Evolutionary conservation across 1,284 basidiomycete genomes (phyloP).

Genomic region (Microbotryum saponariae): DNA sequence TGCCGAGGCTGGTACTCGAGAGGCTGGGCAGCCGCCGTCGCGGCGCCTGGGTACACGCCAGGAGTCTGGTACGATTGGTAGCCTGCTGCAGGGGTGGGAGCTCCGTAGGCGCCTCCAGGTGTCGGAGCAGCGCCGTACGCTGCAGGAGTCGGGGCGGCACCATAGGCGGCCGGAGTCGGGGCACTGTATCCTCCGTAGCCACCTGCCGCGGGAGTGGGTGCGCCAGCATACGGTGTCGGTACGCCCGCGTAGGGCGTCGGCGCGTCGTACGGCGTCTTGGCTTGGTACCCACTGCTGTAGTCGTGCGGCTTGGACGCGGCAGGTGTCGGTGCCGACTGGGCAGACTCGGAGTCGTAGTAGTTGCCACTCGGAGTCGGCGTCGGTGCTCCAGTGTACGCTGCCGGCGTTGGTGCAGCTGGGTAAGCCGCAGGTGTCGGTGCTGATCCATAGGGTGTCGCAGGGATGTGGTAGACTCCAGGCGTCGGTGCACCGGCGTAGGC

Average conservation of each 20-base stretch:
- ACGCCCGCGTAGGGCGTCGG: constrained; percentile 32
- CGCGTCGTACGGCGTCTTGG: constrained; percentile 16
- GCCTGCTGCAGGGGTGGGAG: constrained; percentile 44
- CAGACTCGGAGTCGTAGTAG: constrained; percentile 24
- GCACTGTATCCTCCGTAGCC: constrained; percentile 3
- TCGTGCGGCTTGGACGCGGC: constrained; percentile 27
- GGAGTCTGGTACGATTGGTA: constrained; percentile 29
- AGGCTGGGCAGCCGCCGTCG: constrained; percentile 29
- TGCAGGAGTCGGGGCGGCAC: constrained; percentile 26
- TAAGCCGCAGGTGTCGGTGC: constrained; percentile 23
- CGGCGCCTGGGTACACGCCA: constrained; percentile 29
- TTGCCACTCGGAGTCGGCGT: constrained; percentile 15
- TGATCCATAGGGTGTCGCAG: constrained; percentile 6
- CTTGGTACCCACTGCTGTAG: constrained; percentile 2
- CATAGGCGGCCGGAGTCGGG: constrained; percentile 26
- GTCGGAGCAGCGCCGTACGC: constrained; percentile 30
- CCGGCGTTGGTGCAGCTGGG: not conserved
- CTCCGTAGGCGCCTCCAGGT: constrained; percentile 38
- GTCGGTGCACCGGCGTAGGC: constrained; percentile 23
- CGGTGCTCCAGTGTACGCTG: constrained; percentile 9
- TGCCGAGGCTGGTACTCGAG: constrained; percentile 20
- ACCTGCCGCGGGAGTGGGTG: constrained; percentile 34
- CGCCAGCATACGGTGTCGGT: constrained; percentile 33
- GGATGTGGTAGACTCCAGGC: constrained; percentile 10
- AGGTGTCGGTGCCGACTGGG: constrained; percentile 36